Evolutionary conservation across 176 grass and related monocot genomes (phyloP), one percentile per base, ranked within the genome.

Genomic region (Oryza australiensis): DNA sequence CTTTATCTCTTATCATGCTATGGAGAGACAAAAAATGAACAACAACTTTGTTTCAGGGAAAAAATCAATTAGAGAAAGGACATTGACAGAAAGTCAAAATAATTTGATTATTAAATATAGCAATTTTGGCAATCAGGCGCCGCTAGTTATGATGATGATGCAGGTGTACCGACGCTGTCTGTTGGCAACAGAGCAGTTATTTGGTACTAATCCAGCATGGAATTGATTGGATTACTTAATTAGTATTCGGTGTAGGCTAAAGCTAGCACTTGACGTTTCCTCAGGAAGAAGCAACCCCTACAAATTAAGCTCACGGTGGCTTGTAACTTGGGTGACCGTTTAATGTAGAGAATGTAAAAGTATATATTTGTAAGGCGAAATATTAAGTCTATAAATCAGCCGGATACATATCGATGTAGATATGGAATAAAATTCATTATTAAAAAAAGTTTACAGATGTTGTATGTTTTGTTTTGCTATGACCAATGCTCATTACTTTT

Each of bases 131-230:
- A 30, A 57, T 57, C 46, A 73, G 82, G 72, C 82, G 32, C 63
- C 62, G 43, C 32, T 40, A 57, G 22, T 64, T 35, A 68, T 28
- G 72, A 41, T 32, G 32, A 28, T n/a, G 53, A 46, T 73, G 69
- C 69, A 34, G 80, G 80, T 12, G 7, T 27, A 64, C 71, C 43
- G 15, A 57, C 46, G 46, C 3, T 37, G 40, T 38, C 42, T 22
- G 62, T 37, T 53, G 55, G 18, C 16, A 14, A 35, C 68, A 12
- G 70, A 66, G 81, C 70, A 49, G 80, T 41, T 74, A 53, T 83
- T 51, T 33, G 80, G 57, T 82, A 70, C 27, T 34, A 57, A 30
- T 3, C 57, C 34, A 22, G 32, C 23, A 8, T 35, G 32, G 13
- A 70, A 26, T 28, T 7, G 30, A 55, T 55, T 55, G 20, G 20